Evolutionary conservation across 2,329 filamentous ascomycete genomes (phyloP), one percentile per base, ranked within the genome.

Genomic region (Pseudogymnoascus sp.): DNA sequence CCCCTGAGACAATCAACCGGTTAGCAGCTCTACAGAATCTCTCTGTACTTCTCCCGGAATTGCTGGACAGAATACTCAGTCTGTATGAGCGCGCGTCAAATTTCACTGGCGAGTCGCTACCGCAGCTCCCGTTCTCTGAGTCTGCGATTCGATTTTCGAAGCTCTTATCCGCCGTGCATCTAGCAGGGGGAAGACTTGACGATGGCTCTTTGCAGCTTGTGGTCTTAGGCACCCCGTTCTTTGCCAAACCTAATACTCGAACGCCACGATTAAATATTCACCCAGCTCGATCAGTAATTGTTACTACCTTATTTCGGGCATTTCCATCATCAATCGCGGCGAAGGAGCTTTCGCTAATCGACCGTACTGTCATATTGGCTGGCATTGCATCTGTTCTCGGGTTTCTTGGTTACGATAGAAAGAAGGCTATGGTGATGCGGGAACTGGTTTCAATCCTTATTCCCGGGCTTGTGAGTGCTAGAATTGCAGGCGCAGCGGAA

Each of bases 401-500:
- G 0, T 80, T 84, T 5, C 76, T 99, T 6, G 91, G 90, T 1
- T 84, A 93, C 65, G 85, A 92, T 64, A 84, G 94, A 63, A 97
- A 97, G 76, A 96, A 95, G 75, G 92, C 90, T 4, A 89, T 97
- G 77, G 85, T 97, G 0, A 82, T 96, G 69, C 87, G 90, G 69
- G 92, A 97, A 71, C 81, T 97, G 60, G 82, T 99, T 7, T 88
- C 87, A 3, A 86, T 92, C 14, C 80, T 97, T 42, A 90, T 95
- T 61, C 88, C 87, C 35, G 92, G 90, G 2, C 80, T 99, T 7
- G 88, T 96, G 4, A 91, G 97, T 75, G 94, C 94, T 14, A 84
- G 94, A 40, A 97, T 95, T 56, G 83, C 93, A 59, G 93, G 93
- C 33, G 94, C 94, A 42, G 92, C 94, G n/a, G 94, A 97, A 72